These are phyloP conservation scores for Neocatenulostroma microsporum DNA, from an alignment of 2,329 filamentous ascomycete genomes.

Conservation along the genomic window DNA sequence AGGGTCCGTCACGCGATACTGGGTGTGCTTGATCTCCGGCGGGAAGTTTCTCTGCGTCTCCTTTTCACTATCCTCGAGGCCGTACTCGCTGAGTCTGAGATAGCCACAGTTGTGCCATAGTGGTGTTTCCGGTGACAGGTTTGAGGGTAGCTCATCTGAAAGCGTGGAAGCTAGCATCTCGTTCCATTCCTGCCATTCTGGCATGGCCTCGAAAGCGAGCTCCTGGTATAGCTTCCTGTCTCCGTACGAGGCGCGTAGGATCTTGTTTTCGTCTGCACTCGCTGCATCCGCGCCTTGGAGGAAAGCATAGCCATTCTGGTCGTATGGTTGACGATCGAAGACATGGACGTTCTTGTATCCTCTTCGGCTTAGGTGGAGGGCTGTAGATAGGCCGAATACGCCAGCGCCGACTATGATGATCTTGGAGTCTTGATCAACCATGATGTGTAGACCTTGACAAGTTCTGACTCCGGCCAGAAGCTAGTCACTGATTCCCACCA, in stretches of 20 bases:
- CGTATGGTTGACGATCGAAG: constrained; percentile 24
- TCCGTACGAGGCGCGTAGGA: constrained; percentile 12
- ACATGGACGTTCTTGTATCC: constrained; percentile 14
- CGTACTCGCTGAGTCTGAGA: constrained; percentile 10
- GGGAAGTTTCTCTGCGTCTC: constrained; percentile 3
- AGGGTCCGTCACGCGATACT: constrained; percentile 1
- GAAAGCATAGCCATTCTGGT: constrained; percentile 9
- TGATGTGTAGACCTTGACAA: too few relatives aligned
- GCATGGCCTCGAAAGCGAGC: constrained; percentile 10
- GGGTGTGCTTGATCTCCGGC: constrained; percentile 1
- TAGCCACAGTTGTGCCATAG: constrained; percentile 17
- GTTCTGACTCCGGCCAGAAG: too few relatives aligned
- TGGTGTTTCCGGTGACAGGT: not conserved
- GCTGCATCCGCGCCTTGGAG: constrained; percentile 8
- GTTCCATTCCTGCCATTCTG: constrained; percentile 27
- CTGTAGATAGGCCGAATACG: constrained; percentile 51
- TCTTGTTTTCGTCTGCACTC: constrained; percentile 11
- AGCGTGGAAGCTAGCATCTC: constrained; percentile 6
- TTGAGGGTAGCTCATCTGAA: not conserved
- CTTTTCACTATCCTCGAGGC: constrained; percentile 4
- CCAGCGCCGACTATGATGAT: constrained; percentile 29
- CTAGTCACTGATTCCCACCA: too few relatives aligned
- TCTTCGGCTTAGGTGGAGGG: constrained; percentile 36
- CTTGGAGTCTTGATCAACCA: constrained; percentile 26
- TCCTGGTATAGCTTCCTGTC: constrained; percentile 10